phyloP scores from a whole-genome alignment of 345 rosid species.

The Populus pruinosa region DNA sequence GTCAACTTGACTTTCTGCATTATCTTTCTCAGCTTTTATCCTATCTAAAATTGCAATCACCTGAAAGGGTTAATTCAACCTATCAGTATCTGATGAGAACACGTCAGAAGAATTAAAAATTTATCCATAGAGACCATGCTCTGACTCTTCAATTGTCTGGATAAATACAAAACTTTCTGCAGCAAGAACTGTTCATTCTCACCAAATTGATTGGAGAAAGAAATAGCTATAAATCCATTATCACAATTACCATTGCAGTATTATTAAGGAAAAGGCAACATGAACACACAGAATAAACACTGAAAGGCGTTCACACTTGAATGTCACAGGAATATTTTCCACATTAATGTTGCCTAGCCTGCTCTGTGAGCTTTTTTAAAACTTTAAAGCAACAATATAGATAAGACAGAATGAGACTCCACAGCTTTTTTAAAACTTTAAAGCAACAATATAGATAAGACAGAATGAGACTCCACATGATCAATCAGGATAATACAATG shows the following conservation, averaged over 20 bases:
- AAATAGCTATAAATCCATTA: too few relatives aligned
- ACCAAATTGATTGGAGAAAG: background rate
- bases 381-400: background rate
- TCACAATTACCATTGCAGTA: too few relatives aligned
- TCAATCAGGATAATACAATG: background rate
- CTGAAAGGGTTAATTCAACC: slow-evolving; percentile 35
- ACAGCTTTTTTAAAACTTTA: background rate
- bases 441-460: background rate
- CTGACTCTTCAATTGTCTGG: background rate
- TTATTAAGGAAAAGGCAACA: too few relatives aligned
- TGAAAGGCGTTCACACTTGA: too few relatives aligned
- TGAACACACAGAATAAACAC: too few relatives aligned
- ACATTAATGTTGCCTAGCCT: too few relatives aligned
- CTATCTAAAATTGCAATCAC: slow-evolving; percentile 75
- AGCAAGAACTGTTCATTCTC: background rate
- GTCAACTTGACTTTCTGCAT: slow-evolving; percentile 21
- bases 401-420: background rate
- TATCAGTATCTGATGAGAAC: background rate
- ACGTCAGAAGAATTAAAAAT: background rate
- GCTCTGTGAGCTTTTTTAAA: background rate
- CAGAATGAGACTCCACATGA: background rate
- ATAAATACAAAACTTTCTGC: background rate
- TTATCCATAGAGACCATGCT: background rate
- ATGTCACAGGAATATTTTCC: too few relatives aligned
- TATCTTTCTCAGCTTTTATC: slow-evolving; percentile 63